Conservation (phyloP, 2,329 filamentous ascomycete genomes). For the Sporothrix sp. region DNA sequence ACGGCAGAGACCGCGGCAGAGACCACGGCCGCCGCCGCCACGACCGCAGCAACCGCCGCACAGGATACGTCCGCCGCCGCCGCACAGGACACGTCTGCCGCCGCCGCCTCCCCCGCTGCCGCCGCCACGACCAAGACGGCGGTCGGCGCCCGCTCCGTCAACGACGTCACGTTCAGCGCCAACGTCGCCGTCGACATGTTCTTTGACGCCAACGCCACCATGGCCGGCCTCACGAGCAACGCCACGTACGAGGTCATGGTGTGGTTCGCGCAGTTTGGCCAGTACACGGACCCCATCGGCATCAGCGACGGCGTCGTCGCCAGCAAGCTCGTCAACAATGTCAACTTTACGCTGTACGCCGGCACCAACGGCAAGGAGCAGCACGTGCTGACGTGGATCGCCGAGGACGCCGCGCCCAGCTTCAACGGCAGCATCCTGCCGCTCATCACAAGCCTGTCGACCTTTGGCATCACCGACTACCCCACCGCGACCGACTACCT, state of each 20-base stretch:
- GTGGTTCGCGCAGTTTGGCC: constrained; percentile 37
- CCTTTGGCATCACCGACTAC: constrained; percentile 25
- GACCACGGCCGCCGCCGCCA: background rate
- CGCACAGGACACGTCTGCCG: constrained; percentile 5
- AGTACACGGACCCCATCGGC: constrained; percentile 39
- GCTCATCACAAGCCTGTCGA: constrained; percentile 33
- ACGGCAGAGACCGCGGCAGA: too few relatives aligned
- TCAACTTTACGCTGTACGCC: constrained; percentile 34
- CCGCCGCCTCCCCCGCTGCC: constrained; percentile 35
- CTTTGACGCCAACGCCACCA: constrained; percentile 35
- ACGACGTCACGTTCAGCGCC: constrained; percentile 34
- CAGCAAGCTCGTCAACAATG: constrained; percentile 30
- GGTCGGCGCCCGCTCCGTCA: constrained; percentile 42
- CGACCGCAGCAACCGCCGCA: constrained; percentile 28
- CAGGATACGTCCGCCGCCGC: constrained; percentile 35
- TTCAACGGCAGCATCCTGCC: constrained; percentile 40
- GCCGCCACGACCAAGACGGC: constrained; percentile 24
- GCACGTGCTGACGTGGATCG: constrained; percentile 42
- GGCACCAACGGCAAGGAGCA: constrained; percentile 33
- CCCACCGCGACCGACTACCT: constrained; percentile 36
- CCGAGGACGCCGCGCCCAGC: constrained; percentile 25
- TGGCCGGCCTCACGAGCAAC: constrained; percentile 30
- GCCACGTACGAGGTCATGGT: constrained; percentile 31
- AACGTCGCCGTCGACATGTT: constrained; percentile 54
- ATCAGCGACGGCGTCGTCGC: constrained; percentile 24